Percentiles rank a stretch among this genome's conserved stretches.
Conservation (phyloP, 2,329 filamentous ascomycete species). For the Escovopsis sp. region DNA sequence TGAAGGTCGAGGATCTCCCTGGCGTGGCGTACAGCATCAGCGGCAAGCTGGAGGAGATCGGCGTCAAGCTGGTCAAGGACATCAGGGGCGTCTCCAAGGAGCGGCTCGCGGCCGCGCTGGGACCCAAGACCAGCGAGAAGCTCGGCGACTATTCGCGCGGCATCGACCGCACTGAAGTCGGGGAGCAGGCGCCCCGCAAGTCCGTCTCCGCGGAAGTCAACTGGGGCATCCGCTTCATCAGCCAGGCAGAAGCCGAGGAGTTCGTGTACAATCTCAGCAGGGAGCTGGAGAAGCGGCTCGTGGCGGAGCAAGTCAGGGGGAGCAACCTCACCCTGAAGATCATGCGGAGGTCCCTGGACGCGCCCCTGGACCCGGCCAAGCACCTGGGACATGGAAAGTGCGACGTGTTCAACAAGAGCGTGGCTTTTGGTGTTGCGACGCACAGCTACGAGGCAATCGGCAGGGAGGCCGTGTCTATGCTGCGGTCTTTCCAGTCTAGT, state of each 20-base stretch:
- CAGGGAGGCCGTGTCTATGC: slow-evolving; percentile 70
- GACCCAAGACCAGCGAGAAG: slow-evolving; percentile 84
- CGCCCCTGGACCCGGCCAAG: slow-evolving; percentile 81
- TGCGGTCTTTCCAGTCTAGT: slow-evolving; percentile 68
- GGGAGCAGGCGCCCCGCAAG: slow-evolving; percentile 71
- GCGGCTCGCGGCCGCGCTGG: slow-evolving; percentile 54
- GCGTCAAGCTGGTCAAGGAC: slow-evolving; percentile 69
- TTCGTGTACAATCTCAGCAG: slow-evolving; percentile 75
- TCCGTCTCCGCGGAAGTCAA: slow-evolving; percentile 96
- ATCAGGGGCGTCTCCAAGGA: slow-evolving; percentile 65
- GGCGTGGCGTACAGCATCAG: slow-evolving; percentile 87
- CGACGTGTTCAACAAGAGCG: slow-evolving; percentile 83
- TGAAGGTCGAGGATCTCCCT: slow-evolving; percentile 69
- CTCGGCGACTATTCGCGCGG: slow-evolving; percentile 82
- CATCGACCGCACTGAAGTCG: slow-evolving; percentile 73
- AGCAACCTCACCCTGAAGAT: slow-evolving; percentile 86
- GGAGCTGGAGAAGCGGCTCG: slow-evolving; percentile 65
- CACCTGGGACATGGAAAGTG: slow-evolving; percentile 92
- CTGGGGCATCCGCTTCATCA: slow-evolving; percentile 93
- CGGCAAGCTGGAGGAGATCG: slow-evolving; percentile 75
- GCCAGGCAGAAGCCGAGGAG: slow-evolving; percentile 80
- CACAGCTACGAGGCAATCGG: slow-evolving; percentile 55
- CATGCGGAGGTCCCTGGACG: slow-evolving; percentile 74
- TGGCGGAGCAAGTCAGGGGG: slow-evolving; percentile 75
- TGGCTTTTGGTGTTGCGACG: slow-evolving; percentile 69